Evolutionary conservation across 805 yeast species (phyloP), one percentile per base, ranked within the genome.

Genomic region (Starmerella sp.): DNA sequence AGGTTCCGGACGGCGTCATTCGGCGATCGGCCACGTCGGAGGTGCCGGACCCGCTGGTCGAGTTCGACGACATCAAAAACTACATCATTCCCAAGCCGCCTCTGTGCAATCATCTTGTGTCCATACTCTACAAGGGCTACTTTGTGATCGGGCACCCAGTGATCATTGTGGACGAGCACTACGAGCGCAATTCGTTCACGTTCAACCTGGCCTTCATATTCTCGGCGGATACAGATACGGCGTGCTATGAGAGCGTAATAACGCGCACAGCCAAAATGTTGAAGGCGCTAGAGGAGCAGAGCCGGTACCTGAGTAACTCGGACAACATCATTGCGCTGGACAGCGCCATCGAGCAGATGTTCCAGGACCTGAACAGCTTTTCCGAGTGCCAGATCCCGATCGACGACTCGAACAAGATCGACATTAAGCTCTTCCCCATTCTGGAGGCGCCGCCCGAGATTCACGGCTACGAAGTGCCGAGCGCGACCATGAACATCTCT

Each of bases 311-410:
- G 34, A 86, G 96, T 5, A 71, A 73, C 51, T 53, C 59, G 3
- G 70, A 78, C 2, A 71, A 73, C 48, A 76, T 75, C 53, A 66
- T 60, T 10, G 77, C 83, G 0, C 80, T 95, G 45, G 84, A 83
- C 61, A 83, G 86, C 61, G 73, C 91, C 52, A 79, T 93, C 28
- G 88, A 87, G 67, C 96, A 93, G 67, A 77, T 93, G n/a, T 90
- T 77, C 65, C 96, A 90, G 68, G 99, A 93, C 67, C 74, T 93
- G 61, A 95, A 93, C 70, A 88, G 86, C 66, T 95, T 90, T 70
- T 87, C 96, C 0, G 99, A 93, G 68, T 93, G 99, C 69, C 79
- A 89, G 67, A 91, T 93, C 34, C 96, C 97, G 0, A 80, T 93
- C 36, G 96, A 91, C 65, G 82, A 82, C 29, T 83, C 95, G 34